A percentile compares a stretch with the other conserved stretches of the same genome.
phyloP scores from a whole-genome alignment of 2,329 filamentous ascomycete species.

The Xylariaceae sp. region DNA sequence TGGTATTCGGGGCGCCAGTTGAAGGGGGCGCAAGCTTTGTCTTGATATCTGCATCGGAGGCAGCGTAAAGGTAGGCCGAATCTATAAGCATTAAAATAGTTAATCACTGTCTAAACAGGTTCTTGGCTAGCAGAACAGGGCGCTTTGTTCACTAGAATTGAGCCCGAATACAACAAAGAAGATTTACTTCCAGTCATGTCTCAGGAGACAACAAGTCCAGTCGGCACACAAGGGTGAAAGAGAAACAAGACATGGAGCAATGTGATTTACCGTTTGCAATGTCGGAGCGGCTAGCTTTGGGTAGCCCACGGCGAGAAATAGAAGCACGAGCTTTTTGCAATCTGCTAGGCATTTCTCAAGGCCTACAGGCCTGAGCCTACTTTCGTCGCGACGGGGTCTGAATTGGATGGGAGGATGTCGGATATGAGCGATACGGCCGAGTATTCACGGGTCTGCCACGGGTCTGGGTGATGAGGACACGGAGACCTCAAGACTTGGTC shows the following conservation, averaged over 20 bases:
- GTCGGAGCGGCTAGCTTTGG: slow-evolving; percentile 4
- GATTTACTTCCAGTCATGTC: slow-evolving; percentile 1
- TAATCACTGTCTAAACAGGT: slow-evolving; percentile 13
- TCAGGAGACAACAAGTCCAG: slow-evolving; percentile 2
- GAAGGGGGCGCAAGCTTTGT: slow-evolving; percentile 15
- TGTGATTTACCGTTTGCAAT: slow-evolving; percentile 21
- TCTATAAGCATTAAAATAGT: no score
- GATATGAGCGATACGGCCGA: neutral
- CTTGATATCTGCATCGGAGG: slow-evolving; percentile 13
- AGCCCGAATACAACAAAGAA: slow-evolving; percentile 5
- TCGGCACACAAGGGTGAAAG: neutral
- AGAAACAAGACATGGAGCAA: slow-evolving; percentile 6
- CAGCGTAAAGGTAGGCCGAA: slow-evolving; percentile 12
- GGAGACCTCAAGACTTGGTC: no score
- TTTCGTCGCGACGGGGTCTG: slow-evolving; percentile 1
- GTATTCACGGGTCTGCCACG: neutral
- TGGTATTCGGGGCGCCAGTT: slow-evolving; percentile 15
- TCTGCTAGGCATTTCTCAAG: slow-evolving; percentile 25
- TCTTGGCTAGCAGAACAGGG: slow-evolving; percentile 4
- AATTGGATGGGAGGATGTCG: neutral
- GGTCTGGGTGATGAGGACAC: neutral
- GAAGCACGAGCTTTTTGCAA: slow-evolving; percentile 20
- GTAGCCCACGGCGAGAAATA: slow-evolving; percentile 6
- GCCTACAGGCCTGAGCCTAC: neutral
- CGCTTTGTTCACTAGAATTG: slow-evolving; percentile 11